These are phyloP conservation scores for Kwoniella bestiolae DNA, from an alignment of 768 basidiomycete genomes.

Conservation along the genomic window DNA sequence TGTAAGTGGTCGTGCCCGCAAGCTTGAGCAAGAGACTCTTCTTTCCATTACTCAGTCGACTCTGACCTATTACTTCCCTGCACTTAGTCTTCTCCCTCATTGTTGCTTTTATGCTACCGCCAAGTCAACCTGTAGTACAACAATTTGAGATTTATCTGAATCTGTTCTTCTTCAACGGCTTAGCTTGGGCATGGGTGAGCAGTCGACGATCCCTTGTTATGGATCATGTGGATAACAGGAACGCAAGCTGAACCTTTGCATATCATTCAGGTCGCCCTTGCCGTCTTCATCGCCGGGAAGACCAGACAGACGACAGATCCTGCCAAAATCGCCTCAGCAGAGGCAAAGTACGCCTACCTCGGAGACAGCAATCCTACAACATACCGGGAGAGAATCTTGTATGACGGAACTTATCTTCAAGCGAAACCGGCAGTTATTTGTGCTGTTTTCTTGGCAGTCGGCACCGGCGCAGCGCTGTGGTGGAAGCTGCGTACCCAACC, in stretches of 20 bases:
- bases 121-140: constrained; percentile 48
- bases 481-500: constrained; percentile 54
- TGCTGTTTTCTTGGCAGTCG: constrained; percentile 48
- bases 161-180: constrained; percentile 47
- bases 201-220: no score
- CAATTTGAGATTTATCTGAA: constrained; percentile 48
- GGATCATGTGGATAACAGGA: no score
- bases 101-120: constrained; percentile 53
- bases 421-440: constrained; percentile 46
- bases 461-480: constrained; percentile 41
- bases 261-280: constrained; percentile 36
- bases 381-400: constrained; percentile 24
- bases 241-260: no score
- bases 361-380: constrained; percentile 9
- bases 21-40: no score
- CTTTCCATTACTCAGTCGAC: no score
- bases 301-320: constrained; percentile 38
- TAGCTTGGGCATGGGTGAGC: constrained; percentile 54
- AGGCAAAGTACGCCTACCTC: constrained; percentile 30
- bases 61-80: neutral
- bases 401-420: constrained; percentile 53
- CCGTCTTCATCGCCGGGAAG: constrained; percentile 43
- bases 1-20: constrained; percentile 34
- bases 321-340: constrained; percentile 26
- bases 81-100: constrained; percentile 42